These are phyloP conservation scores for Leccinum pachyderme DNA, from an alignment of 1,284 basidiomycete species.

Conservation along the genomic window DNA sequence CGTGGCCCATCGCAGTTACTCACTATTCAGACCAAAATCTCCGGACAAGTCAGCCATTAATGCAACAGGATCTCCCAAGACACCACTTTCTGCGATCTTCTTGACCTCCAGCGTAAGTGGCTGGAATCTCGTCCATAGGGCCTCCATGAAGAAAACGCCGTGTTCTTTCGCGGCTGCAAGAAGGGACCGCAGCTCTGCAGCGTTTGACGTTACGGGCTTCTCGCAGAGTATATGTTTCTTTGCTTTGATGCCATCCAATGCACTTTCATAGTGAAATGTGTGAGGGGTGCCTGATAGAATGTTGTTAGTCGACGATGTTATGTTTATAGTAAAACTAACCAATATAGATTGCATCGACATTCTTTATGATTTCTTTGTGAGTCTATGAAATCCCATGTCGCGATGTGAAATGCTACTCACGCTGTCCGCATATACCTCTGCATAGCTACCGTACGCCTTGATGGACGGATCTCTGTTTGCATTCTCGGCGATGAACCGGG, in stretches of 20 bases:
- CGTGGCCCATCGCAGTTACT: conserved; percentile 28
- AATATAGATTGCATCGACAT: conserved; percentile 80
- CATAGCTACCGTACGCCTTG: conserved; percentile 77
- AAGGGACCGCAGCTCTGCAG: conserved; percentile 64
- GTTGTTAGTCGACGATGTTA: conserved; percentile 7
- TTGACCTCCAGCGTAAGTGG: conserved; percentile 68
- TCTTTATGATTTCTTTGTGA: conserved; percentile 39
- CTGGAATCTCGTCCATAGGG: conserved; percentile 79
- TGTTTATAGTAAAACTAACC: conserved; percentile 38
- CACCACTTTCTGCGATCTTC: conserved; percentile 58
- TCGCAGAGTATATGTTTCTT: conserved; percentile 88
- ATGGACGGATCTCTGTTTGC: conserved; percentile 50
- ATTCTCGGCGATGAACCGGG: conserved; percentile 63
- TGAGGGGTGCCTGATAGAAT: conserved; percentile 74
- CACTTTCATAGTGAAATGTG: conserved; percentile 79
- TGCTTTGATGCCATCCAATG: conserved; percentile 72
- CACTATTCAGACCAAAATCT: conserved; percentile 71
- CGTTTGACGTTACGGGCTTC: conserved; percentile 72
- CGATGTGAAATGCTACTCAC: conserved; percentile 36
- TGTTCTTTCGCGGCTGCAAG: conserved; percentile 72
- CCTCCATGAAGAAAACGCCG: conserved; percentile 88
- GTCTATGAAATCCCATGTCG: neutral
- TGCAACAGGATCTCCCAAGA: conserved; percentile 61
- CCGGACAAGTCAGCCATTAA: conserved; percentile 73
- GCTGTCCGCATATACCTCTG: conserved; percentile 71